A percentile compares a stretch with the other conserved stretches of the same genome.
Conservation (phyloP, 495 filamentous ascomycete genomes). For the Penicillium tannophilum region DNA sequence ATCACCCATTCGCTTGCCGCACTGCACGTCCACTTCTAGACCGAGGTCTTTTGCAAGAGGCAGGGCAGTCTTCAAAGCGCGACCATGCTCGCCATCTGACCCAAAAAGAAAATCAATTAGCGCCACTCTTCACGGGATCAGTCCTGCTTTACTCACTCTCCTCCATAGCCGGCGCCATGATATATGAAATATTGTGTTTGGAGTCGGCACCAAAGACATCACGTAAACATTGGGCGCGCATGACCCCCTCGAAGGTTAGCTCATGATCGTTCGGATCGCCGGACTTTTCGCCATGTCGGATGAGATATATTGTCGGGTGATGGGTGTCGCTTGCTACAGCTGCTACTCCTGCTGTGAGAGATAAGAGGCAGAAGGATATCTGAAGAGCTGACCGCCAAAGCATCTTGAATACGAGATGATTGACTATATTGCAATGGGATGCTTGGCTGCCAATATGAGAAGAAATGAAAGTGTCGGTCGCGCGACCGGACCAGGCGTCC, state of each 20-base stretch:
- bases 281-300: constrained; percentile 63
- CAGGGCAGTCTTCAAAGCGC: constrained; percentile 54
- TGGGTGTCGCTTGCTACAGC: constrained; percentile 17
- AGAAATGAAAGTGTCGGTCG: not conserved
- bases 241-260: constrained; percentile 43
- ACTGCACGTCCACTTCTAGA: constrained; percentile 51
- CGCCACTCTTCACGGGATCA: too few relatives aligned
- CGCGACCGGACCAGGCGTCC: not conserved
- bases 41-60: constrained; percentile 54
- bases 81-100: constrained; percentile 44
- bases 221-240: constrained; percentile 55
- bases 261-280: constrained; percentile 40
- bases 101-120: not conserved
- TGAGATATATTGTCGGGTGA: constrained; percentile 52
- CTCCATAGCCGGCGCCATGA: constrained; percentile 53
- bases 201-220: constrained; percentile 48
- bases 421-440: not conserved
- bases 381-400: not conserved
- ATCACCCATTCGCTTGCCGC: constrained; percentile 34
- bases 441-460: not conserved
- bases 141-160: constrained; percentile 31
- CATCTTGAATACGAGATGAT: not conserved
- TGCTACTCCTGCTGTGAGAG: constrained; percentile 2
- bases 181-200: constrained; percentile 53
- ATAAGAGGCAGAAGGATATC: not conserved